phyloP scores from a whole-genome alignment of 805 yeast genomes.

The Metschnikowia cerradonensis region DNA sequence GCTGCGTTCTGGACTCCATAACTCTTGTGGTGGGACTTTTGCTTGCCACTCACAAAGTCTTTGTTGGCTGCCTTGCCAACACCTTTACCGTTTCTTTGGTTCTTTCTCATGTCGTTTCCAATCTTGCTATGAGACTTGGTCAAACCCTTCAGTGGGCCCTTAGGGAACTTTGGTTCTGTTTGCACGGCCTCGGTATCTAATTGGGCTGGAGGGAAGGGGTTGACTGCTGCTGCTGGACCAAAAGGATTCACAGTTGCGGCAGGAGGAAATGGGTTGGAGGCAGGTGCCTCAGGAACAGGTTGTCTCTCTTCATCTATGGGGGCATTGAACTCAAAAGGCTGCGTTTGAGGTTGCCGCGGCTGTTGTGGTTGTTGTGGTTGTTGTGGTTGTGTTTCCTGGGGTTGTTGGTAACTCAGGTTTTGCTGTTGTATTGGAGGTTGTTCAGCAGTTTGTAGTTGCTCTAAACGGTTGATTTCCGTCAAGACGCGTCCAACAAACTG shows the following conservation, averaged over 20 bases:
- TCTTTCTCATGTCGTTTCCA: conserved; percentile 4
- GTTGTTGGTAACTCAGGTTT: conserved; percentile 9
- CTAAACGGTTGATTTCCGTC: conserved; percentile 42
- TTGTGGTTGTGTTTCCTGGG: conserved; percentile 6
- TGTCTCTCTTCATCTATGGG: background rate
- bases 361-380: conserved; percentile 10
- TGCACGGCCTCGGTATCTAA: background rate
- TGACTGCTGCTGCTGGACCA: conserved; percentile 5
- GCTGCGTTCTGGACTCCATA: conserved; percentile 37
- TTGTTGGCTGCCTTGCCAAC: conserved; percentile 19
- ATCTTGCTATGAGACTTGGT: conserved; percentile 10
- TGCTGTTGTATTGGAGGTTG: conserved; percentile 7
- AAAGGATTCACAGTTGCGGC: conserved; percentile 10
- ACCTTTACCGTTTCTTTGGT: conserved; percentile 6
- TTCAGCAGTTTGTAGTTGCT: conserved; percentile 4
- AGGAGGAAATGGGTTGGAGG: conserved; percentile 7
- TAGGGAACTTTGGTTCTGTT: conserved; percentile 5
- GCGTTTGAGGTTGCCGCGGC: conserved; percentile 7
- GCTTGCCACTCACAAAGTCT: conserved; percentile 14
- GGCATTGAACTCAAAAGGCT: background rate
- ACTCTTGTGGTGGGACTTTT: conserved; percentile 18
- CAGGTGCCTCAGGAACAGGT: background rate
- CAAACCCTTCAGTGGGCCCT: conserved; percentile 7
- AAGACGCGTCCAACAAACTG: conserved; percentile 55
- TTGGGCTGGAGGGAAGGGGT: conserved; percentile 9